Evolutionary conservation across 176 grass and related monocot genomes (phyloP).

Genomic region (Carex pumila): DNA sequence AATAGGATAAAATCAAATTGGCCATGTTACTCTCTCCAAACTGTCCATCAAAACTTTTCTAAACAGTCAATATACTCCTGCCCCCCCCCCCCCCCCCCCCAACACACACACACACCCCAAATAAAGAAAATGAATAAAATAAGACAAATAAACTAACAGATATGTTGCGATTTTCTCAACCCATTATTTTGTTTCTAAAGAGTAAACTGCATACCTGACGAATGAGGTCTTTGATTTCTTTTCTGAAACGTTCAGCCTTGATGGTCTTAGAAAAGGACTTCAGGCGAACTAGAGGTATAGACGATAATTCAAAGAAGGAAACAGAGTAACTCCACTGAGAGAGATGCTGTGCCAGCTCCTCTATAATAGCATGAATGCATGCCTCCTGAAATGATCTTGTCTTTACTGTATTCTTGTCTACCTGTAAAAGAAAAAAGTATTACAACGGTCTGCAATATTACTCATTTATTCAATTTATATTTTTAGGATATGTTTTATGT

Average conservation of each 20-base stretch:
- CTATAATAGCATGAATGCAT: slow-evolving; percentile 69
- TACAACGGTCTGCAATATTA: slow-evolving; percentile 14
- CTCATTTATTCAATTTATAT: not conserved
- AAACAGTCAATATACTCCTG: not conserved
- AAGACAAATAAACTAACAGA: not conserved
- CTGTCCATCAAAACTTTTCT: not conserved
- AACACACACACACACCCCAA: too few relatives aligned
- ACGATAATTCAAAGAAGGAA: slow-evolving; percentile 79
- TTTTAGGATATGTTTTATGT: not conserved
- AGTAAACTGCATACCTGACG: slow-evolving; percentile 46
- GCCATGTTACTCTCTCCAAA: not conserved
- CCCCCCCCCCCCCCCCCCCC: not conserved
- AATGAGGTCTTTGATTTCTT: slow-evolving; percentile 86
- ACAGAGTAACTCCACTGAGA: slow-evolving; percentile 83
- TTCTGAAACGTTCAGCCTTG: slow-evolving; percentile 83
- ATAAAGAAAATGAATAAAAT: not conserved
- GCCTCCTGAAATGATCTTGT: slow-evolving; percentile 91
- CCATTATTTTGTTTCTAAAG: not conserved
- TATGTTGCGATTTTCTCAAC: not conserved
- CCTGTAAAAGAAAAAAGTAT: slow-evolving; percentile 34
- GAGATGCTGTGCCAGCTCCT: slow-evolving; percentile 84
- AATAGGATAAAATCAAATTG: slow-evolving; percentile 6
- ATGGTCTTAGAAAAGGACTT: slow-evolving; percentile 70
- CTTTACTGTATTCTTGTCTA: slow-evolving; percentile 90
- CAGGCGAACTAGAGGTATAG: slow-evolving; percentile 64